Base-by-base conservation (phyloP, 768 basidiomycete genomes). In the Mycena vulgaris region DNA sequence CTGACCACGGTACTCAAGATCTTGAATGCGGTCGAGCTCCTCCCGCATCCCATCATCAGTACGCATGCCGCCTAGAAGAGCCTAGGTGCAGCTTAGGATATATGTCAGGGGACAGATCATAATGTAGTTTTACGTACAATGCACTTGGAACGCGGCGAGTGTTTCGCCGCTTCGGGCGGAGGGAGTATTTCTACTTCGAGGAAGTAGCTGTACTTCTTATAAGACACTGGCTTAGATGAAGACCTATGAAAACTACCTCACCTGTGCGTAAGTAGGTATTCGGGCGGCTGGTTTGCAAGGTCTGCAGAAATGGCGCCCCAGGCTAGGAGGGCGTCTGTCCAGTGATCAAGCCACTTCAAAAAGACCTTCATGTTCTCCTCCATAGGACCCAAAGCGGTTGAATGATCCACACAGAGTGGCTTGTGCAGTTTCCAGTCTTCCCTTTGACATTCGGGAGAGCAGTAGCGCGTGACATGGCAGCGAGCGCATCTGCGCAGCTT, bases 281-380 rank as follows among this genome's bases (percentile, higher is more conserved):
- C 62, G 4, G 62, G 28, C 21, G 27, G 28, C 28, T 63, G 62
- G 28, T 53, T 53, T 19, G 52, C 51, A 13, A 63, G 19, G 28
- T 63, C 40, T 14, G 62, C 62, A 45, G 61, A 51, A 31, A 63
- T 52, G n/a, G 49, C 61, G 27, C 35, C 62, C 62, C 62, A 63
- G 8, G 39, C 37, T 4, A 63, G 11, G 39, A 63, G 37, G 51
- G 62, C 39, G 62, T 31, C 31, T 53, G 51, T 39, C 62, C 62
- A 63, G 10, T 21, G 27, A 53, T 53, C 51, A 31, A 53, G 37
- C 55, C 63, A 65, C 49, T 65, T 65, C 17, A 57, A 17, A 17
- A 65, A 57, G 17, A 57, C 23, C 33, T 65, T 56, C 31, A 48
- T 23, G 7, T 33, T 47, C 8, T 53, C 63, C 14, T 63, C 39